Evolutionary conservation across 495 filamentous ascomycete species (phyloP).

Genomic region (Aspergillus coremiiformis): DNA sequence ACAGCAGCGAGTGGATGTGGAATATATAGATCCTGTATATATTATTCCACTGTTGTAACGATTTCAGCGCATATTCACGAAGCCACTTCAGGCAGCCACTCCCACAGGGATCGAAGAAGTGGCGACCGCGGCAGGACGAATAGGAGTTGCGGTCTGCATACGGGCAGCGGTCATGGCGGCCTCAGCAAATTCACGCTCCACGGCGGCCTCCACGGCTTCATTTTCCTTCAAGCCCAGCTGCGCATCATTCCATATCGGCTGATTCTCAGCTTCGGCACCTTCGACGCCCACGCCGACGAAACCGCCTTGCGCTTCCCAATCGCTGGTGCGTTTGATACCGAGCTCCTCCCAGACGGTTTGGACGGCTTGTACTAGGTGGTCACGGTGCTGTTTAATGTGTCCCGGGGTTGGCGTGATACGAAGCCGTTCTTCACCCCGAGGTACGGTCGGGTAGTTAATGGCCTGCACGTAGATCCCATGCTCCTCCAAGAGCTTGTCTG

Average conservation of each 20-base stretch:
- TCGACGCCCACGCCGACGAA: conserved; percentile 86
- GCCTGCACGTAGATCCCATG: conserved; percentile 95
- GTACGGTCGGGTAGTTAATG: conserved; percentile 98
- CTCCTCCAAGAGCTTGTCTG: conserved; percentile 77
- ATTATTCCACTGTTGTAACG: background rate
- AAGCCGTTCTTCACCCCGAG: conserved; percentile 89
- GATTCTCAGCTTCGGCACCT: conserved; percentile 46
- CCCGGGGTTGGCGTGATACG: conserved; percentile 94
- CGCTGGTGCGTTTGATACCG: conserved; percentile 80
- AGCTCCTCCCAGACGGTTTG: conserved; percentile 82
- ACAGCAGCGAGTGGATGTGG: conserved; percentile 6
- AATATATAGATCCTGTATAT: no score
- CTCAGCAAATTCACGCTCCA: conserved; percentile 31
- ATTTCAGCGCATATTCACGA: background rate
- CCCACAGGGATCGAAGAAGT: conserved; percentile 25
- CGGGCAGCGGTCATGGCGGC: conserved; percentile 11
- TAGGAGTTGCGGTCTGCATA: conserved; percentile 27
- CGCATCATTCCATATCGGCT: conserved; percentile 77
- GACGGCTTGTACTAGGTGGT: conserved; percentile 77
- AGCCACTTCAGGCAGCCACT: conserved; percentile 25
- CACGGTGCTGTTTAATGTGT: conserved; percentile 71
- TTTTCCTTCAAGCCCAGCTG: conserved; percentile 64
- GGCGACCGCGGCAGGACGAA: conserved; percentile 18
- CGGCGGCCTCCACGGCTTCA: conserved; percentile 32
- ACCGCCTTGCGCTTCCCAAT: conserved; percentile 86